phyloP scores from a whole-genome alignment of 2,329 filamentous ascomycete species.

The Sphaerulina musiva region DNA sequence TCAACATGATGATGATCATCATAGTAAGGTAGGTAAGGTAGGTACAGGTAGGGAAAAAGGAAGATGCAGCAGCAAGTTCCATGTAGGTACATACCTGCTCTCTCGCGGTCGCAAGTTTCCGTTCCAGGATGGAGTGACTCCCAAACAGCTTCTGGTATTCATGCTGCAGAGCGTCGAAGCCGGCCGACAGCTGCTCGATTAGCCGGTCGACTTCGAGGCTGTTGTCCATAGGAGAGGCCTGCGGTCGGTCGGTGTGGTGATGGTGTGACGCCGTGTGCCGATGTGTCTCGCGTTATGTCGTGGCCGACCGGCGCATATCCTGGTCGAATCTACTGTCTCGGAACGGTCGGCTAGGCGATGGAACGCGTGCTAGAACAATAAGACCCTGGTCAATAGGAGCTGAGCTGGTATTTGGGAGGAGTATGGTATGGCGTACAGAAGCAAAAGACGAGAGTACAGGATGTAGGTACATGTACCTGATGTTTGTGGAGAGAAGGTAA shows the following conservation, averaged over 20 bases:
- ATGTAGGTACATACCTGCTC: constrained; percentile 47
- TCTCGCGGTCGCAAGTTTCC: constrained; percentile 43
- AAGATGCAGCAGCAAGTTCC: no score
- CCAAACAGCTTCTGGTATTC: constrained; percentile 44
- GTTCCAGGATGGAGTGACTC: constrained; percentile 42
- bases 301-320: neutral
- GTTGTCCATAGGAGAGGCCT: constrained; percentile 12
- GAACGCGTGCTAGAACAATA: no score
- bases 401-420: neutral
- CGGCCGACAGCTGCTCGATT: constrained; percentile 39
- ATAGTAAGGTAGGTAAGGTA: constrained; percentile 14
- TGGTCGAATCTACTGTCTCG: neutral
- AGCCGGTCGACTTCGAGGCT: constrained; percentile 18
- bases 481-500: neutral
- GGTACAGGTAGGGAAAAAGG: constrained; percentile 3
- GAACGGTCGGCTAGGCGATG: neutral
- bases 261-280: neutral
- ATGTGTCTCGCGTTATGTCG: neutral
- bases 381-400: neutral
- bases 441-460: no score
- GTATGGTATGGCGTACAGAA: neutral
- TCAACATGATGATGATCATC: constrained; percentile 46
- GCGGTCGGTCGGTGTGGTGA: neutral
- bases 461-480: no score
- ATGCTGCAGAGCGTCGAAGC: constrained; percentile 43